These are phyloP conservation scores for Oryza officinalis DNA, from an alignment of 176 grass and related monocot genomes.

Conservation along the genomic window DNA sequence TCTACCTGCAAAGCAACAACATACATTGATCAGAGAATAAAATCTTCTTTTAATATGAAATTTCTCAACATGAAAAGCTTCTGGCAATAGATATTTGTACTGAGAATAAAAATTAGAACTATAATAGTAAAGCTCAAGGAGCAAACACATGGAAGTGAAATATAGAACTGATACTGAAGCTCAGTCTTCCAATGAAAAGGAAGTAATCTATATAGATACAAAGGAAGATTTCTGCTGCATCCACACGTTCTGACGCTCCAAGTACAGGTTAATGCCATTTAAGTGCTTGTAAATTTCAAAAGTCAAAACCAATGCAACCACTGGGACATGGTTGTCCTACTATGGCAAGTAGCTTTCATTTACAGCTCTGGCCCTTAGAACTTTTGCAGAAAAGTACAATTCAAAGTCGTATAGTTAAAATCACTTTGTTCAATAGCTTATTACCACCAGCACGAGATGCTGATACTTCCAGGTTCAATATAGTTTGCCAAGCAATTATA, in stretches of 20 bases:
- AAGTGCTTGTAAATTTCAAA: neutral
- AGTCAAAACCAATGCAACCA: neutral
- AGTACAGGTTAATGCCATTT: neutral
- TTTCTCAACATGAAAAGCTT: slow-evolving; percentile 11
- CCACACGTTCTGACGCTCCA: neutral
- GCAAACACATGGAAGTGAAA: slow-evolving; percentile 12
- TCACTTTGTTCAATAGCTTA: slow-evolving; percentile 1
- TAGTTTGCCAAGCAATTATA: slow-evolving; percentile 16
- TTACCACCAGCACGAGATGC: neutral
- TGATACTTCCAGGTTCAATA: slow-evolving; percentile 13
- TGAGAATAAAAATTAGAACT: neutral
- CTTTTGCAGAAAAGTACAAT: neutral
- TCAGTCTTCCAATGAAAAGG: neutral
- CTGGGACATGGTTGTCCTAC: neutral
- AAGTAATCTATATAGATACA: slow-evolving; percentile 17
- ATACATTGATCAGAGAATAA: slow-evolving; percentile 29
- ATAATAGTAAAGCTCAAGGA: neutral
- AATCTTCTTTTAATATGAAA: slow-evolving; percentile 10
- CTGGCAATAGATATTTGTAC: neutral
- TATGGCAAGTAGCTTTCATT: neutral
- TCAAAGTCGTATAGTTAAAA: neutral
- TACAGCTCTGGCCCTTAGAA: neutral
- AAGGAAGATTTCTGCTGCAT: neutral
- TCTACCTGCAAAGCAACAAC: slow-evolving; percentile 60
- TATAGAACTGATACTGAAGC: neutral